phyloP scores from a whole-genome alignment of 805 yeast species.

The Komagataella mondaviorum region DNA sequence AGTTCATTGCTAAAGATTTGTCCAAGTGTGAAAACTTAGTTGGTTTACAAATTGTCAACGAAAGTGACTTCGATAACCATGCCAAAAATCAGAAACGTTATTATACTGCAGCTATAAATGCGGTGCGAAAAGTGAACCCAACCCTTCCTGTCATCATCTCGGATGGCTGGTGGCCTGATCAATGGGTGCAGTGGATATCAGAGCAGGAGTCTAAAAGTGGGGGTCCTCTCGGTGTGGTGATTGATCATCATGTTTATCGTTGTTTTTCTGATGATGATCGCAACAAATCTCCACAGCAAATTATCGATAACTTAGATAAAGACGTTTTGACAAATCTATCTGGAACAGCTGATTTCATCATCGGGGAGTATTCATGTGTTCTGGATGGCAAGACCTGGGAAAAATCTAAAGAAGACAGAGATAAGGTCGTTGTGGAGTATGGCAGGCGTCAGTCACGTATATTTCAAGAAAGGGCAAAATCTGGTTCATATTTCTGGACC shows the following conservation, averaged over 20 bases:
- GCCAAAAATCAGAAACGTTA: slow-evolving; percentile 40
- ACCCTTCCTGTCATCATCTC: slow-evolving; percentile 66
- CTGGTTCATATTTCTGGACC: slow-evolving; percentile 87
- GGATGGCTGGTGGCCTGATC: slow-evolving; percentile 89
- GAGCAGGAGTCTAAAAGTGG: slow-evolving; percentile 23
- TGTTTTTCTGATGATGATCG: slow-evolving; percentile 74
- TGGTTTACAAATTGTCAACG: slow-evolving; percentile 81
- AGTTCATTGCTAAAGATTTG: slow-evolving; percentile 52
- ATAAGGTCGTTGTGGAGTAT: slow-evolving; percentile 40
- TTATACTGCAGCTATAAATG: slow-evolving; percentile 49
- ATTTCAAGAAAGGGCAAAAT: slow-evolving; percentile 38
- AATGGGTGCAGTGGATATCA: slow-evolving; percentile 56
- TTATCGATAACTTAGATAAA: slow-evolving; percentile 39
- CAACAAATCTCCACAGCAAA: slow-evolving; percentile 46
- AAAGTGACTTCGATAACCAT: slow-evolving; percentile 51
- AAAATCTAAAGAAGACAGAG: slow-evolving; percentile 29
- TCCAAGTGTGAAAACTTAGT: slow-evolving; percentile 48
- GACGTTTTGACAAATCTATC: slow-evolving; percentile 37
- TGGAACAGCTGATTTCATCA: slow-evolving; percentile 43
- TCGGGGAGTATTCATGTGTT: slow-evolving; percentile 90
- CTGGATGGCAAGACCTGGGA: slow-evolving; percentile 69
- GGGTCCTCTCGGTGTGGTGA: slow-evolving; percentile 42
- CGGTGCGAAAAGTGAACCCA: slow-evolving; percentile 41
- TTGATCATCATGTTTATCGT: slow-evolving; percentile 80
- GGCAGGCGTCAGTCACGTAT: slow-evolving; percentile 42